Base-by-base conservation (phyloP, 345 rosid genomes). In the Alliaria petiolata region DNA sequence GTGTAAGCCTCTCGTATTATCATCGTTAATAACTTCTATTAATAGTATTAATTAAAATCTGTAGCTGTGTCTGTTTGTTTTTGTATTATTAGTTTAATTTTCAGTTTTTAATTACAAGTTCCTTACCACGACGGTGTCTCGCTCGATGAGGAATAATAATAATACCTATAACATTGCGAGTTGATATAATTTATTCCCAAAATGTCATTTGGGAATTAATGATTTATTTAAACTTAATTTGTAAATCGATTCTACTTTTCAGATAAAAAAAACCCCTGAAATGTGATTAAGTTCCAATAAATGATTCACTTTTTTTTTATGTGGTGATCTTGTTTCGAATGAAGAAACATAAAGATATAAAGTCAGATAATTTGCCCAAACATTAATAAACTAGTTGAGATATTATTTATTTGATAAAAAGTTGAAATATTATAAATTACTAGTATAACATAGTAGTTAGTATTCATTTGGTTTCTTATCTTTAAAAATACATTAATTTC, bases 1-100 rank as follows among this genome's bases (percentile, higher is more conserved):
- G 78, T 42, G 69, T 75, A 75, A 75, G 78, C 64, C n/a, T 40
- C 55, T 67, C 66, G 36, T 74, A 59, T 74, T 75, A 67, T 67
- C 35, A 17, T 61, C 74, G 26, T 75, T 67, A 44, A 75, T 67
- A 53, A 43, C 46, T 57, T 57, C 5, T 31, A 51, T 67, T 59
- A 67, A 20, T 74, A 46, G 31, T 19, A 13, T 57, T 67, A 33
- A 40, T 57, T 49, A 58, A 26, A 34, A 64, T 15, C 45, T 45
- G 65, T 57, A 47, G 35, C 10, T 74, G 22, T 40, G 34, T 42
- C 42, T 49, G 19, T 63, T 47, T 50, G 50, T 40, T 62, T 38
- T 58, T 66, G 35, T 53, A 38, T 53, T 62, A 39, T 53, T 62
- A 65, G 35, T 25, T 57, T 53, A 72, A 25, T 55, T 64, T 38